Conservation (phyloP, 495 filamentous ascomycete species). For the Penicillium goetzii region DNA sequence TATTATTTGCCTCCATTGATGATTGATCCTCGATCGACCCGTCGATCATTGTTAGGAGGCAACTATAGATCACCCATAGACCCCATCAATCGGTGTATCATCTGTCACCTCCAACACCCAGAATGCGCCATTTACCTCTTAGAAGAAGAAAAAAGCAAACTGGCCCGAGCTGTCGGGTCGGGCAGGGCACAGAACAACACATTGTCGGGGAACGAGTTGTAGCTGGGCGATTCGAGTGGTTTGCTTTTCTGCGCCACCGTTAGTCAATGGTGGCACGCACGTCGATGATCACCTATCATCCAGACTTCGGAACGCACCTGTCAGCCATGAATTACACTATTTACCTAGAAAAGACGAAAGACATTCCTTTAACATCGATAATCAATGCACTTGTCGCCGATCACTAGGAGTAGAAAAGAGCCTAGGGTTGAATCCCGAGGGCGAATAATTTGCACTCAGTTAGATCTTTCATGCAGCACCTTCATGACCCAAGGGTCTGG, state of each 20-base stretch:
- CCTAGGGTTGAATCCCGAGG: not conserved
- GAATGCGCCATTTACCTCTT: constrained; percentile 7
- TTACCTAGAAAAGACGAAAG: not conserved
- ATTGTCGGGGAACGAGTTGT: not conserved
- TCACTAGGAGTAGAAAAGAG: not conserved
- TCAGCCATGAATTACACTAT: not conserved
- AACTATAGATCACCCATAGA: constrained; percentile 3
- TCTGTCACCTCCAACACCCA: not conserved
- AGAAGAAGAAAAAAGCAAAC: constrained; percentile 3
- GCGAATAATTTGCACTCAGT: not conserved
- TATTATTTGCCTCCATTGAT: not conserved
- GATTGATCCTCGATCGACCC: constrained; percentile 5
- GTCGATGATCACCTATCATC: not conserved
- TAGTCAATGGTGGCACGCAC: constrained; percentile 6
- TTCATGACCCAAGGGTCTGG: not conserved
- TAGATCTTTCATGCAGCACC: not conserved
- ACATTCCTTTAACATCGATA: not conserved
- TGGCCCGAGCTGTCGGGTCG: constrained; percentile 1
- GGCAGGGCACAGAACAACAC: constrained; percentile 3
- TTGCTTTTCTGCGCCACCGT: constrained; percentile 5
- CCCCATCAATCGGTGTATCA: not conserved
- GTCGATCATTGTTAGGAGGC: constrained; percentile 5
- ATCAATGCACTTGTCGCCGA: not conserved
- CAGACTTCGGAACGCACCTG: not conserved
- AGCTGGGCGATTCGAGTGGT: not conserved